phyloP scores from a whole-genome alignment of 2,329 filamentous ascomycete genomes.

The Botryosphaeria agaves region DNA sequence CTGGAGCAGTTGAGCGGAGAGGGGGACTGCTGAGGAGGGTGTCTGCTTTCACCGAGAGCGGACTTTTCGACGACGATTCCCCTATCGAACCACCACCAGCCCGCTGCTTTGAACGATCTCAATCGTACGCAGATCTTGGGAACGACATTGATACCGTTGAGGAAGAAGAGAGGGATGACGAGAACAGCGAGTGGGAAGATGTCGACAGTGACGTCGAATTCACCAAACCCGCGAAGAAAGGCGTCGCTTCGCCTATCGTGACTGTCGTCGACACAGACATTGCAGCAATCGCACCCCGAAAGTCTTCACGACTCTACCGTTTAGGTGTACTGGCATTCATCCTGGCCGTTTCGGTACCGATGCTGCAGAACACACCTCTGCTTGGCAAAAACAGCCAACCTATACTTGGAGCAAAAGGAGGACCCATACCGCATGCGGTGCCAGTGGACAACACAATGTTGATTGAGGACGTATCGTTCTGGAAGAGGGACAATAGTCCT shows the following conservation, averaged over 20 bases:
- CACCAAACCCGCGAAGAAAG: no score
- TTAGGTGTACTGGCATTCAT: constrained; percentile 9
- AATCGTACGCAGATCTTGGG: not conserved
- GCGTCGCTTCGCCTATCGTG: not conserved
- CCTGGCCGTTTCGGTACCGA: constrained; percentile 10
- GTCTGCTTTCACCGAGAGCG: not conserved
- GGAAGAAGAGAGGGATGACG: not conserved
- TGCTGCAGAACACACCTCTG: constrained; percentile 9
- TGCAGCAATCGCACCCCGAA: not conserved
- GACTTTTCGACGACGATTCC: not conserved
- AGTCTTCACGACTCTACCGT: constrained; percentile 6
- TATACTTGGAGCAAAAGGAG: constrained; percentile 13
- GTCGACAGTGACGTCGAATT: not conserved
- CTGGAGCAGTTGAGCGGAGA: no score
- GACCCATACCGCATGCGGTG: constrained; percentile 8
- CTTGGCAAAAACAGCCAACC: constrained; percentile 9
- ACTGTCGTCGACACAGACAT: not conserved
- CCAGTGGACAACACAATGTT: constrained; percentile 4
- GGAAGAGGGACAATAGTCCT: constrained; percentile 26
- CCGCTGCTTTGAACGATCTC: not conserved
- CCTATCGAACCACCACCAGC: not conserved
- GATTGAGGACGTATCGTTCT: constrained; percentile 1
- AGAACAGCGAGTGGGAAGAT: not conserved
- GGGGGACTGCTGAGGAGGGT: no score
- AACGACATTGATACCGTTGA: not conserved